phyloP scores from a whole-genome alignment of 192 early-diverging fungal genomes.

The Phlyctochytrium planicorne region DNA sequence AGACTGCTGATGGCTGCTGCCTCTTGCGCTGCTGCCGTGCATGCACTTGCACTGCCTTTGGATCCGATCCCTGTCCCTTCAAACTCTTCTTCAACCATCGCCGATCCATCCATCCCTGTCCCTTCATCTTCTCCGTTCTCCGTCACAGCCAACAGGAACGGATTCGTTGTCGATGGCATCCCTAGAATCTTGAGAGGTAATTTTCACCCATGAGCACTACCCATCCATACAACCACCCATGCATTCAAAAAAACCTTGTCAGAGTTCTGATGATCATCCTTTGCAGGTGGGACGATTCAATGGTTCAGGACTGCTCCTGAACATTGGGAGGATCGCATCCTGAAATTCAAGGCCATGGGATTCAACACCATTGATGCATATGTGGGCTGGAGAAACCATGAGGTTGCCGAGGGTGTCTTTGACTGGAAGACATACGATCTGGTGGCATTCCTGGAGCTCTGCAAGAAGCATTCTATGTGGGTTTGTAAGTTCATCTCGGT shows the following conservation, averaged over 20 bases:
- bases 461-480: not conserved
- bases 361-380: not conserved
- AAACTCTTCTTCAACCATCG: too few species aligned
- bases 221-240: too few species aligned
- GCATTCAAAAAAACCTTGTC: too few species aligned
- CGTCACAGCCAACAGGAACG: not conserved
- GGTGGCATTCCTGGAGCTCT: not conserved
- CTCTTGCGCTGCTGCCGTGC: too few species aligned
- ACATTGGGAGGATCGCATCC: not conserved
- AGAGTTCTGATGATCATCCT: too few species aligned
- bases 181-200: not conserved
- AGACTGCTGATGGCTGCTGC: too few species aligned
- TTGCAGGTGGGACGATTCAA: not conserved
- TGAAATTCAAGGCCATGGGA: constrained; percentile 1
- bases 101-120: too few species aligned
- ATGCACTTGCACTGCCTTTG: too few species aligned
- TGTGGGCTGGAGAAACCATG: not conserved
- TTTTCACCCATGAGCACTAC: too few species aligned
- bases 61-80: too few species aligned
- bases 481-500: too few species aligned
- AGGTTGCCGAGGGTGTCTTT: not conserved
- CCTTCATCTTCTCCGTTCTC: too few species aligned
- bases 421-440: not conserved
- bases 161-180: not conserved
- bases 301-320: not conserved